phyloP scores from a whole-genome alignment of 2,329 filamentous ascomycete genomes.

The Amesomyces nigricolor region DNA sequence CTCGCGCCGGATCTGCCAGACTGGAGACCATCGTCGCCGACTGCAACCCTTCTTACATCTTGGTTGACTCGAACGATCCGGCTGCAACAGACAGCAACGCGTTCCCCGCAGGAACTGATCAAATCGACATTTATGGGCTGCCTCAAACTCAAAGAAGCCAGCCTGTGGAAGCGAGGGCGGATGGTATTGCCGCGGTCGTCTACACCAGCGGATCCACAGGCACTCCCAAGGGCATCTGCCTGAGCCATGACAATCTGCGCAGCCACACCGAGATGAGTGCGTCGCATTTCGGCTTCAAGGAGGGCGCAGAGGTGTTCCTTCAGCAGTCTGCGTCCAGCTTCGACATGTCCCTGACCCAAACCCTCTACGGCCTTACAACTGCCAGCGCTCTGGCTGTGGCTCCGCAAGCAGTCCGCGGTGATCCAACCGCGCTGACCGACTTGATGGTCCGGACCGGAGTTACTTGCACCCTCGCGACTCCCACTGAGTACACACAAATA shows the following conservation, averaged over 20 bases:
- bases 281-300: not conserved
- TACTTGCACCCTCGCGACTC: conserved; percentile 34
- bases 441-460: conserved; percentile 32
- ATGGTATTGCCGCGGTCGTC: conserved; percentile 32
- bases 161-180: not conserved
- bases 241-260: conserved; percentile 25
- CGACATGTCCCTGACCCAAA: conserved; percentile 33
- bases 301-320: conserved; percentile 26
- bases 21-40: not conserved
- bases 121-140: not conserved
- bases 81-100: not conserved
- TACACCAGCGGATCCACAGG: conserved; percentile 51
- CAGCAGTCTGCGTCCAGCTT: conserved; percentile 36
- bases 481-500: conserved; percentile 33
- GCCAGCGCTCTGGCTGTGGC: conserved; percentile 31
- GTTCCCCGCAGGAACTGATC: not conserved
- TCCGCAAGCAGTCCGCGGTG: conserved; percentile 26
- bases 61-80: not conserved
- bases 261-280: conserved; percentile 18
- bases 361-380: conserved; percentile 26
- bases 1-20: not conserved
- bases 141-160: not conserved
- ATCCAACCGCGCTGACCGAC: conserved; percentile 30
- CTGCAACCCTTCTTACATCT: not conserved
- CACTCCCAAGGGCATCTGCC: conserved; percentile 44